These are phyloP conservation scores for Symbiodinium pilosum DNA, from an alignment of 73 alveolate genomes.

Conservation along the genomic window DNA sequence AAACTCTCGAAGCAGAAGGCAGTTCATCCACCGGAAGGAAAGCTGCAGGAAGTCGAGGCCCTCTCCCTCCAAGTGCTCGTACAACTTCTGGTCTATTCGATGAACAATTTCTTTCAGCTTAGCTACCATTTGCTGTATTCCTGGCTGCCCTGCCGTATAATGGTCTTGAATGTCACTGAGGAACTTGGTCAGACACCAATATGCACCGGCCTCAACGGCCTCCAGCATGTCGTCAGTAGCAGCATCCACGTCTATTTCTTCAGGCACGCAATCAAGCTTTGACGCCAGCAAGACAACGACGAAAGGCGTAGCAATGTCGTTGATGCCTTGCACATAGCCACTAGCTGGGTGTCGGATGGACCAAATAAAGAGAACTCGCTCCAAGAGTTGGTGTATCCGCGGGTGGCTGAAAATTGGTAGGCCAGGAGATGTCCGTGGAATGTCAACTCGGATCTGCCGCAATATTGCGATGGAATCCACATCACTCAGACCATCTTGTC, in stretches of 20 bases:
- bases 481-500: constrained; percentile 60
- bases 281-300: constrained; percentile 97
- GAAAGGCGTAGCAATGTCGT: constrained; percentile 98
- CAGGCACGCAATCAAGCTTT: constrained; percentile 94
- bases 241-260: constrained; percentile 96
- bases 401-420: constrained; percentile 96
- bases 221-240: constrained; percentile 48
- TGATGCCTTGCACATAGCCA: constrained; percentile 98
- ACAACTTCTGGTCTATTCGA: constrained; percentile 96
- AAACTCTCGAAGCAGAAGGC: constrained; percentile 98
- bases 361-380: constrained; percentile 98
- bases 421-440: constrained; percentile 98
- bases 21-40: constrained; percentile 98
- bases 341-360: constrained; percentile 96
- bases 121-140: constrained; percentile 97
- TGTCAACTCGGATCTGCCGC: constrained; percentile 98
- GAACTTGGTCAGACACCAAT: constrained; percentile 97
- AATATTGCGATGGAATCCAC: constrained; percentile 84
- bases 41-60: constrained; percentile 97
- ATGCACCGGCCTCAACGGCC: constrained; percentile 96
- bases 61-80: constrained; percentile 96
- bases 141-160: constrained; percentile 98
- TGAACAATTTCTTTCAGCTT: constrained; percentile 97
- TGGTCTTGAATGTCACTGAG: constrained; percentile 97
- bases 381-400: constrained; percentile 97